Base-by-base conservation (phyloP, 208 protist genomes). In the Trypanosoma theileri region DNA sequence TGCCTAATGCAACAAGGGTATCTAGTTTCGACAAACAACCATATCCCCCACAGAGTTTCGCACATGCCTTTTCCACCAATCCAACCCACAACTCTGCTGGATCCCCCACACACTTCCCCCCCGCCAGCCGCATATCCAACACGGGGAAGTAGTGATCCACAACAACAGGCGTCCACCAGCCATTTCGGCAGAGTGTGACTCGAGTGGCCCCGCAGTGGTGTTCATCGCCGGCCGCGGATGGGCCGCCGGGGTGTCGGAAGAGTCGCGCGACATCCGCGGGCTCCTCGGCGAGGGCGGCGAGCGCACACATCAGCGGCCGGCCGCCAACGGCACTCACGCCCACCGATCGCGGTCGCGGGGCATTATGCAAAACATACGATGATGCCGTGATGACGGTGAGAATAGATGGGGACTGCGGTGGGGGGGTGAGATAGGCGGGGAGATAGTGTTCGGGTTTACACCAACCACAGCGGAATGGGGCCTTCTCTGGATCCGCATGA, bases 31-130 rank as follows among this genome's bases (percentile, higher is more conserved):
- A 61, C 60, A 96, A 81, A 55, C 77, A 70, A 17, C 60, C 74
- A 71, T 94, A 96, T 24, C 75, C 67, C n/a, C 89, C 89, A 48
- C 83, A 79, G 31, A 85, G 11, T 75, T 97, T 97, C 12, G 90
- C 90, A 63, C 91, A 95, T 14, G 92, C 92, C 78, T 96, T 96
- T 63, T 96, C 77, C 13, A 94, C 64, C 16, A 95, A 62, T 11
- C 75, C 35, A 9, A 86, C 69, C 90, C 92, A 97, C 58, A 96
- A 65, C 79, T 95, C 85, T 6, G 66, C 42, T 17, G 82, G 73
- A 45, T 96, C 84, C n/a, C 63, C 59, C n/a, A 79, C 79, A 54
- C 72, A 75, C 59, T 78, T 77, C 22, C 73, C 77, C 2, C 62
- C 70, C 2, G 86, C 73, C 17, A 46, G 35, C 24, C 42, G 19